These are phyloP conservation scores for Pleodorina starrii DNA, from an alignment of 139 green algal species.

Conservation along the genomic window DNA sequence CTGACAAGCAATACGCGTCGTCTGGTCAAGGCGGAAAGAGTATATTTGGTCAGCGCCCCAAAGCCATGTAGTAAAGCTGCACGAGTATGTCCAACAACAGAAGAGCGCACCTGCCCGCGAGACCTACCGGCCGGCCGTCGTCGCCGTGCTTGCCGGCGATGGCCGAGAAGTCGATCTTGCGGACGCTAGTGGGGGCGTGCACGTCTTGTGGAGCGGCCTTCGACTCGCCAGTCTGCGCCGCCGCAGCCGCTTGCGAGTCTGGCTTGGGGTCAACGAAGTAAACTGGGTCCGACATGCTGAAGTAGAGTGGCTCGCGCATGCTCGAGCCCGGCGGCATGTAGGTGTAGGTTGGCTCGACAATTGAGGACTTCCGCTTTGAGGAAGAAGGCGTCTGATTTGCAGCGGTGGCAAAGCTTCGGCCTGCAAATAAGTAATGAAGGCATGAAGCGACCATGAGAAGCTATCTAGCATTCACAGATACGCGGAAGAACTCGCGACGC, in stretches of 20 bases:
- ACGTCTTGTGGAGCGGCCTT: not conserved
- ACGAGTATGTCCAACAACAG: no score
- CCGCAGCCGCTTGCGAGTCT: not conserved
- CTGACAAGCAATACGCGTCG: no score
- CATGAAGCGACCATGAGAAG: no score
- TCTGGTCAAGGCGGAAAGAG: no score
- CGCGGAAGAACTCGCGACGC: not conserved
- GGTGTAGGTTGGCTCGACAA: slow-evolving; percentile 27
- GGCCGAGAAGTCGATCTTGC: slow-evolving; percentile 35
- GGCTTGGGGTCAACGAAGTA: slow-evolving; percentile 46
- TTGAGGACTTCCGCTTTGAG: not conserved
- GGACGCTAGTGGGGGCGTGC: not conserved
- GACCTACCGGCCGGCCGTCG: not conserved
- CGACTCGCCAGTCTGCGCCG: not conserved
- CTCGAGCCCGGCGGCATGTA: slow-evolving; percentile 36
- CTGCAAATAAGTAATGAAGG: not conserved
- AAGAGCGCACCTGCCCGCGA: not conserved
- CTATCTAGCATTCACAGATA: no score
- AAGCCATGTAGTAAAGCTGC: no score
- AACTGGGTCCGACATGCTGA: slow-evolving; percentile 24
- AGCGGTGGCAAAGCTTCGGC: not conserved
- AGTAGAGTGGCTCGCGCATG: slow-evolving; percentile 45
- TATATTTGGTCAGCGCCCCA: no score
- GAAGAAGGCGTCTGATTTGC: not conserved
- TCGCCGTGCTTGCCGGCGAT: slow-evolving; percentile 16